These are phyloP conservation scores for Kuraishia floccosa DNA, from an alignment of 805 yeast genomes.

Conservation along the genomic window DNA sequence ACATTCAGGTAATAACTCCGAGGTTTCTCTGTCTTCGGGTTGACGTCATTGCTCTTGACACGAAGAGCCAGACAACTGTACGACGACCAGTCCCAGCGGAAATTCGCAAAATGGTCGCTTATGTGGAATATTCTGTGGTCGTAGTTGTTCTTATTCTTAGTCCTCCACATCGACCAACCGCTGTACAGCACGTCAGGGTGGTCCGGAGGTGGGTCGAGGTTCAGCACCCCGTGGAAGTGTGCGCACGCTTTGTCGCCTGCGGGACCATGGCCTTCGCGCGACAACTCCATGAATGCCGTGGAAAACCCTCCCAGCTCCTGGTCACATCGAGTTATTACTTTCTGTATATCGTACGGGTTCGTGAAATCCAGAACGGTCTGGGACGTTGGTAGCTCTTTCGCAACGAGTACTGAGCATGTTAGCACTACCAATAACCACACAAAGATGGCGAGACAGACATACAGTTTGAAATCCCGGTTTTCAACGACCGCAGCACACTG, in stretches of 20 bases:
- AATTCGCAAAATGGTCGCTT: conserved; percentile 20
- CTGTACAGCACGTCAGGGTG: conserved; percentile 53
- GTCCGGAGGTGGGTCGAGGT: conserved; percentile 52
- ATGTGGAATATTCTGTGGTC: conserved; percentile 31
- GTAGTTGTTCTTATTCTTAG: conserved; percentile 45
- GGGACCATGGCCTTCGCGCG: conserved; percentile 7
- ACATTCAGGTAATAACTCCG: conserved; percentile 70
- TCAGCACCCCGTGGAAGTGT: conserved; percentile 59
- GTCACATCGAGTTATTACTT: conserved; percentile 55
- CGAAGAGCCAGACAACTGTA: conserved; percentile 53
- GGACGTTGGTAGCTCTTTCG: no score
- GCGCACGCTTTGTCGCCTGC: conserved; percentile 32
- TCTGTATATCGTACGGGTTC: conserved; percentile 32
- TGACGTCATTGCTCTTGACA: conserved; percentile 50
- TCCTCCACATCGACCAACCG: conserved; percentile 78
- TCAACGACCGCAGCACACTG: no score
- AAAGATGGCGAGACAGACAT: no score
- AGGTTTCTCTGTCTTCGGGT: conserved; percentile 1
- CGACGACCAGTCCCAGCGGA: conserved; percentile 63
- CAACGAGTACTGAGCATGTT: no score
- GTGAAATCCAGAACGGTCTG: conserved; percentile 47
- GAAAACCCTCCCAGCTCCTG: conserved; percentile 73
- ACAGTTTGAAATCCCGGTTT: no score
- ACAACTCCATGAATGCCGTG: conserved; percentile 40
- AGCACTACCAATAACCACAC: no score